A percentile compares a stretch with the other conserved stretches of the same genome.
These are phyloP conservation scores for Ogataea glucozyma DNA, from an alignment of 805 yeast species.

Conservation along the genomic window DNA sequence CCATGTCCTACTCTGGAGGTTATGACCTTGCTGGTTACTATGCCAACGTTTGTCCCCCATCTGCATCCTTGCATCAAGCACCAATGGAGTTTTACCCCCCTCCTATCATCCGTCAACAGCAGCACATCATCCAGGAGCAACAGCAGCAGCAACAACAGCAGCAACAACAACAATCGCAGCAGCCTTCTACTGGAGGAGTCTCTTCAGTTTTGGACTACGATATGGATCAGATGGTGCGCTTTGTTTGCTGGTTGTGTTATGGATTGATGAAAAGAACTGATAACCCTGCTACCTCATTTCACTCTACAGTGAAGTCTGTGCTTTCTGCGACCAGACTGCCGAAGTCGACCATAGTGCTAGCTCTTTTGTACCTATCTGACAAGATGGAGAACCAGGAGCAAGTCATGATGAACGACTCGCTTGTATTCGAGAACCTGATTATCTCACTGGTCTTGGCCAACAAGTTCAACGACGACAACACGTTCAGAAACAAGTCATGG, in stretches of 20 bases:
- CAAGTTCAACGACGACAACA: slow-evolving; percentile 94
- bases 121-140: slow-evolving; percentile 14
- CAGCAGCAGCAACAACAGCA: slow-evolving; percentile 27
- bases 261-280: slow-evolving; percentile 61
- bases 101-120: slow-evolving; percentile 12
- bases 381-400: slow-evolving; percentile 40
- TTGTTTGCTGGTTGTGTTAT: slow-evolving; percentile 70
- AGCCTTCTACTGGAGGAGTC: slow-evolving; percentile 63
- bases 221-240: slow-evolving; percentile 73
- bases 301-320: slow-evolving; percentile 62
- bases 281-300: slow-evolving; percentile 51
- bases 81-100: slow-evolving; percentile 16
- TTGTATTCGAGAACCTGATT: slow-evolving; percentile 57
- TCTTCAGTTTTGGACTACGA: slow-evolving; percentile 78
- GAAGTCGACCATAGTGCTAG: slow-evolving; percentile 72
- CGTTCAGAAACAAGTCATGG: slow-evolving; percentile 95
- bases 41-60: slow-evolving; percentile 10
- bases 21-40: slow-evolving; percentile 19
- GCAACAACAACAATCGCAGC: neutral
- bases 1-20: slow-evolving; percentile 23
- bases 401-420: slow-evolving; percentile 34
- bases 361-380: slow-evolving; percentile 77
- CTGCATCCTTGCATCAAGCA: slow-evolving; percentile 9
- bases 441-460: slow-evolving; percentile 81
- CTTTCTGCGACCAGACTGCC: slow-evolving; percentile 88